phyloP scores from a whole-genome alignment of 305 asterid genomes.

The Andrographis paniculata region DNA sequence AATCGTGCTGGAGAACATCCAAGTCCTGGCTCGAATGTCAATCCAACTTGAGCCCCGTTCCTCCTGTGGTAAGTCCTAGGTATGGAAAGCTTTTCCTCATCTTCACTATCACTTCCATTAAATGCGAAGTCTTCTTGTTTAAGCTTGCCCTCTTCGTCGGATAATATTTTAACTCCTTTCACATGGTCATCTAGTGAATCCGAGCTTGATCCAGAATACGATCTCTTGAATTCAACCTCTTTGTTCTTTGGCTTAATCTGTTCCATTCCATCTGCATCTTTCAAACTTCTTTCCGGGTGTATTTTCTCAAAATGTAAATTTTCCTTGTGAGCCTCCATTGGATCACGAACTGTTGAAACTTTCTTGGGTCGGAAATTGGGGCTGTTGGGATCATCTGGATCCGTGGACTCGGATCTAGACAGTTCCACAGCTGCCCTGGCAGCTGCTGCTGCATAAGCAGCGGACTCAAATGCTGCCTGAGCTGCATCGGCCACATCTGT shows the following conservation, averaged over 20 bases:
- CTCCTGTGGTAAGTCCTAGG: not conserved
- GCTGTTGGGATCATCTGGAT: constrained; percentile 26
- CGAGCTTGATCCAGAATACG: constrained; percentile 39
- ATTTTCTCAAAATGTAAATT: constrained; percentile 22
- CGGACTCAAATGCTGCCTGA: constrained; percentile 84
- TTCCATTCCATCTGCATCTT: constrained; percentile 16
- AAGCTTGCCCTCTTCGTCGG: constrained; percentile 16
- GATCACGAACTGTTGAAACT: not conserved
- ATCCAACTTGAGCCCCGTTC: not conserved
- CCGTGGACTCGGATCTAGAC: constrained; percentile 46
- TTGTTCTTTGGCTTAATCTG: constrained; percentile 10
- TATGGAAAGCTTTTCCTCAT: constrained; percentile 15
- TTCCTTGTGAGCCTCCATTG: constrained; percentile 13
- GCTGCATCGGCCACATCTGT: constrained; percentile 91
- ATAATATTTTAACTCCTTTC: constrained; percentile 7
- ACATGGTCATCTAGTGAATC: constrained; percentile 31
- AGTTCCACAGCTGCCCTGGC: constrained; percentile 86
- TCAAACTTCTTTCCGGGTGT: constrained; percentile 16
- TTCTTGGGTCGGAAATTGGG: constrained; percentile 25
- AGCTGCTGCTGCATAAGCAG: constrained; percentile 85
- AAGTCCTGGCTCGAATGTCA: not conserved
- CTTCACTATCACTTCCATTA: constrained; percentile 39
- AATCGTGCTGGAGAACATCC: constrained; percentile 1
- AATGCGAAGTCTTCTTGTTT: constrained; percentile 20
- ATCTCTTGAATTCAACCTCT: constrained; percentile 17